Conservation (phyloP, 805 yeast species). For the Trichomonascus vanleenenianus region DNA sequence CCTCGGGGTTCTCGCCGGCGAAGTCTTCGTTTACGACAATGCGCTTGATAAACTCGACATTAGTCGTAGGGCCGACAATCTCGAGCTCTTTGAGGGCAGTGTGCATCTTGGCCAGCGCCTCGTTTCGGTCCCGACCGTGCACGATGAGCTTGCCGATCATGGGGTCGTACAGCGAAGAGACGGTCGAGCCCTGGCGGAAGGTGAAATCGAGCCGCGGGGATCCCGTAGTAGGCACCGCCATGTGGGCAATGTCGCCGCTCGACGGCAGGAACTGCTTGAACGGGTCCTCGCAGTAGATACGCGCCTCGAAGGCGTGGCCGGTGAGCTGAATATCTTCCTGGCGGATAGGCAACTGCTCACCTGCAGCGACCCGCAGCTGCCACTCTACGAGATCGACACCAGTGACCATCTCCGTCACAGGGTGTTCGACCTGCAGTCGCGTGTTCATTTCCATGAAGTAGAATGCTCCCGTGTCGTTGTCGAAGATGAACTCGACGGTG, state of each 20-base stretch:
- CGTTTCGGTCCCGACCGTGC: slow-evolving; percentile 20
- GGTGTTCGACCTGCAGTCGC: slow-evolving; percentile 51
- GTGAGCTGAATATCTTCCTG: slow-evolving; percentile 23
- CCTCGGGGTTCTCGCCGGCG: slow-evolving; percentile 23
- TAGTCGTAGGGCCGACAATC: slow-evolving; percentile 28
- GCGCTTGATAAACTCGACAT: slow-evolving; percentile 26
- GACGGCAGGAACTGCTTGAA: slow-evolving; percentile 26
- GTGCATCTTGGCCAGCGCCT: slow-evolving; percentile 24
- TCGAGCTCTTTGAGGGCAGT: slow-evolving; percentile 24
- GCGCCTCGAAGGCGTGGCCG: slow-evolving; percentile 28
- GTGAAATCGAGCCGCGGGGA: slow-evolving; percentile 26
- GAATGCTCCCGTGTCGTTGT: slow-evolving; percentile 42
- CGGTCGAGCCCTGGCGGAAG: slow-evolving; percentile 21
- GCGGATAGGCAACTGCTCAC: slow-evolving; percentile 25
- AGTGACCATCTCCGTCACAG: slow-evolving; percentile 49
- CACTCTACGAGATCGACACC: slow-evolving; percentile 50
- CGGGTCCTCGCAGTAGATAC: slow-evolving; percentile 30
- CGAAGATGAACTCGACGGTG: slow-evolving; percentile 50
- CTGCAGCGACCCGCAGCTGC: slow-evolving; percentile 31
- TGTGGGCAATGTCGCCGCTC: slow-evolving; percentile 24
- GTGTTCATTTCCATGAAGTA: slow-evolving; percentile 53
- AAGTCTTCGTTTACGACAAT: slow-evolving; percentile 21
- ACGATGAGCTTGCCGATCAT: slow-evolving; percentile 29
- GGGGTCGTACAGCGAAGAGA: slow-evolving; percentile 27
- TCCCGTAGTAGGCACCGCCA: slow-evolving; percentile 21